Percentiles rank a stretch among this genome's conserved stretches.
Evolutionary conservation across 2,329 filamentous ascomycete genomes (phyloP).

Genomic region (Diaporthe helianthi): DNA sequence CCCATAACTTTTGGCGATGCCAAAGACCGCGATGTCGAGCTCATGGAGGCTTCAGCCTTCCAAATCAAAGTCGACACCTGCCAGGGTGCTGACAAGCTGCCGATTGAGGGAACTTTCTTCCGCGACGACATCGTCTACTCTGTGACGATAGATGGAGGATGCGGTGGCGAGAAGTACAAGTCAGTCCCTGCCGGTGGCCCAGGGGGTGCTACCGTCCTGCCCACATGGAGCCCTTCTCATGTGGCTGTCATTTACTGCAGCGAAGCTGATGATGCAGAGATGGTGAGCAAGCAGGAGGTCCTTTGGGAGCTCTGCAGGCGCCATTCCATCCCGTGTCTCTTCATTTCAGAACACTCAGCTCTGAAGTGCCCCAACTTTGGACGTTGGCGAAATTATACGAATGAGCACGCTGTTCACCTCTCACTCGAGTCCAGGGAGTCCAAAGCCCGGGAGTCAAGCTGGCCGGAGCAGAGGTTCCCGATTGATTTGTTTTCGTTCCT

Average conservation of each 20-base stretch:
- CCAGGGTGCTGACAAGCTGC: conserved; percentile 47
- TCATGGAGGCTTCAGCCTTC: conserved; percentile 58
- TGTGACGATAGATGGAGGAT: conserved; percentile 50
- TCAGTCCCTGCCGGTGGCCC: conserved; percentile 46
- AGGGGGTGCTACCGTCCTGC: conserved; percentile 47
- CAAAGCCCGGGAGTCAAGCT: conserved; percentile 39
- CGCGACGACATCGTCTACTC: conserved; percentile 44
- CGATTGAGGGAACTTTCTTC: conserved; percentile 37
- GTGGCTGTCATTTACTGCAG: conserved; percentile 58
- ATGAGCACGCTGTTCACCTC: conserved; percentile 54
- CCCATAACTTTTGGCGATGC: conserved; percentile 56
- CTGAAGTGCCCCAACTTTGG: conserved; percentile 44
- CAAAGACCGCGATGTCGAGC: conserved; percentile 56
- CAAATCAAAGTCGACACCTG: conserved; percentile 61
- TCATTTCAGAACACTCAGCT: conserved; percentile 53
- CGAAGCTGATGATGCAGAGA: conserved; percentile 49
- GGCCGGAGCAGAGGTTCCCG: conserved; percentile 51
- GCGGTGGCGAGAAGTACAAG: conserved; percentile 46
- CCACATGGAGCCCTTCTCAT: conserved; percentile 56
- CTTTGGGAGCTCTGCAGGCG: conserved; percentile 55
- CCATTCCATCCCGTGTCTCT: conserved; percentile 54
- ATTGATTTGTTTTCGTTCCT: conserved; percentile 57
- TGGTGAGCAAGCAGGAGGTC: conserved; percentile 48
- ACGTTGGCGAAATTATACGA: conserved; percentile 46
- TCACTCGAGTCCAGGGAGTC: conserved; percentile 53